Base-by-base conservation (phyloP, 352 stramenopile species). In the Phytophthora tentaculata region DNA sequence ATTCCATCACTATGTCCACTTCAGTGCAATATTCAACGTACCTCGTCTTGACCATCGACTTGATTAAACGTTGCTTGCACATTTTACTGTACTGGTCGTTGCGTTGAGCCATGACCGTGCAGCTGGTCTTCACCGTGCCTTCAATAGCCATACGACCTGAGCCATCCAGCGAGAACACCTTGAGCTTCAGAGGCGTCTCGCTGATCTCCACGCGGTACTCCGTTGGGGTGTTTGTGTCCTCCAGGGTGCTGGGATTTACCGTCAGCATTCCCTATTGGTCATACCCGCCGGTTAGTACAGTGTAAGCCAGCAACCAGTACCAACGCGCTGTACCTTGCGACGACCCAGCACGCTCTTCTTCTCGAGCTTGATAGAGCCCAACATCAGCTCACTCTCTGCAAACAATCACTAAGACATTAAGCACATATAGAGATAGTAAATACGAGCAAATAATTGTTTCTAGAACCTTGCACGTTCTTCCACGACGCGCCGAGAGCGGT, bases 71-170 rank as follows among this genome's bases (percentile, higher is more conserved):
- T 60, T 94, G 81, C 69, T 92, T 92, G 70, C 84, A 89, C 68
- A 94, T 77, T 51, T 91, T 91, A 65, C 83, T 94, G 77, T 96
- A 96, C 61, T 92, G 79, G 60, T 92, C 86, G 54, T 94, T 94
- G 26, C 78, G 82, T 66, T 93, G 83, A 23, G 88, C 86, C 80
- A 95, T 92, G 66, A 96, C 78, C 52, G 82, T 91, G 74, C 88
- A 94, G 73, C 80, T 94, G 61, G 94, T 89, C 72, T 89, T 96
- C 35, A 96, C 84, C 0, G 84, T 93, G 50, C 88, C 88, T 72
- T 96, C 88, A 51, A 96, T 90, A 20, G 88, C 88, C 88, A 96
- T 95, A 45, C 88, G 84, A 3, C 88, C 88, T 9, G 88, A 95
- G 22, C 86, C 88, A 60, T 96, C 88, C 19, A 93, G 79, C 16